phyloP scores from a whole-genome alignment of 805 yeast species.

The Wickerhamiella shivajii region DNA sequence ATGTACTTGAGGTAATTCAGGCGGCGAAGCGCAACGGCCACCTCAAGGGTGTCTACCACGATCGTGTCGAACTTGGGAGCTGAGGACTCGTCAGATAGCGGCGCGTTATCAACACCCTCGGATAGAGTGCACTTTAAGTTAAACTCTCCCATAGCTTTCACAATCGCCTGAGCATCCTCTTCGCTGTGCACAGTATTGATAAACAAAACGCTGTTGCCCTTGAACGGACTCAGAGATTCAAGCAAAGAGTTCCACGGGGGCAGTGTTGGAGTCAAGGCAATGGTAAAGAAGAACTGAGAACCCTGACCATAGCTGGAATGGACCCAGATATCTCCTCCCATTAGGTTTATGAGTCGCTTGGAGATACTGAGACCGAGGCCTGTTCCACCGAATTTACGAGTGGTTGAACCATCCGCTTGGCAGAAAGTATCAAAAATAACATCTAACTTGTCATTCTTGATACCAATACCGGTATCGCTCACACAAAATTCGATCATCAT shows the following conservation, averaged over 20 bases:
- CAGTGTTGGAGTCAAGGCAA: slow-evolving; percentile 59
- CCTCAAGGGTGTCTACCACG: slow-evolving; percentile 65
- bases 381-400: slow-evolving; percentile 86
- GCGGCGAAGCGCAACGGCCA: slow-evolving; percentile 52
- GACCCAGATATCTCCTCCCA: slow-evolving; percentile 94
- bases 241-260: slow-evolving; percentile 47
- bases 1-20: slow-evolving; percentile 70
- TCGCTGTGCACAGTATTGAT: slow-evolving; percentile 49
- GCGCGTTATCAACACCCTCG: slow-evolving; percentile 37
- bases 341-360: slow-evolving; percentile 68
- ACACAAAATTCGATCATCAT: slow-evolving; percentile 68
- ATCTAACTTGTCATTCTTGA: slow-evolving; percentile 70
- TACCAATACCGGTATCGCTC: slow-evolving; percentile 83
- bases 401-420: slow-evolving; percentile 88
- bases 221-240: slow-evolving; percentile 58
- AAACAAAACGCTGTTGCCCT: slow-evolving; percentile 53
- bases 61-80: slow-evolving; percentile 56
- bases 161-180: slow-evolving; percentile 37
- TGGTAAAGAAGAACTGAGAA: slow-evolving; percentile 69
- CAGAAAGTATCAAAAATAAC: slow-evolving; percentile 80
- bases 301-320: slow-evolving; percentile 68
- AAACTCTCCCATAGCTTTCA: slow-evolving; percentile 36
- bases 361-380: slow-evolving; percentile 83
- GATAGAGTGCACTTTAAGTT: slow-evolving; percentile 40
- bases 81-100: slow-evolving; percentile 26